A percentile compares a stretch with the other conserved stretches of the same genome.
Evolutionary conservation across 768 basidiomycete genomes (phyloP).

Genomic region (Mycena floridula): DNA sequence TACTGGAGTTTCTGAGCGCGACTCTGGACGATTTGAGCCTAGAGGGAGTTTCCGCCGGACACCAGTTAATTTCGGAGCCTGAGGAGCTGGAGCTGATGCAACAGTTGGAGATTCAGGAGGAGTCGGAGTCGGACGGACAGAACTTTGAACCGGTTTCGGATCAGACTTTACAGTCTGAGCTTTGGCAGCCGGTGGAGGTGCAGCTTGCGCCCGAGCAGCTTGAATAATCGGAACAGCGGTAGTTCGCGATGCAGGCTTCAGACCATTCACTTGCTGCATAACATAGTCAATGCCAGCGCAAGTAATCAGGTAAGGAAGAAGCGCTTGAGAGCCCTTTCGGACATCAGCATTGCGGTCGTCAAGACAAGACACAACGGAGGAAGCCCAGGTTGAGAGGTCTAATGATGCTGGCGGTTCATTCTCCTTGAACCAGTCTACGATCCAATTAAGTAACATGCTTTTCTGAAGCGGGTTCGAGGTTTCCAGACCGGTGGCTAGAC

Average conservation of each 20-base stretch:
- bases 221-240: constrained; percentile 87
- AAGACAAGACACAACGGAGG: constrained; percentile 64
- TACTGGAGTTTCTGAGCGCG: constrained; percentile 35
- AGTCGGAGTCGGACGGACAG: constrained; percentile 28
- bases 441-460: constrained; percentile 72
- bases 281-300: constrained; percentile 80
- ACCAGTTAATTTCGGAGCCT: constrained; percentile 47
- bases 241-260: constrained; percentile 88
- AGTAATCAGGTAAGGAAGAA: constrained; percentile 71
- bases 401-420: constrained; percentile 45
- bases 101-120: constrained; percentile 40
- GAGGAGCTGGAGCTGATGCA: constrained; percentile 24
- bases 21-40: constrained; percentile 48
- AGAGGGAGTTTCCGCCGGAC: constrained; percentile 70
- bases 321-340: constrained; percentile 80
- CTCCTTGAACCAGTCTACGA: constrained; percentile 72
- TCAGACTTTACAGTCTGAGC: constrained; percentile 11
- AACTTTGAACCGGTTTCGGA: constrained; percentile 21
- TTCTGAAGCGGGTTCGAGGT: constrained; percentile 84
- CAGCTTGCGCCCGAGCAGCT: constrained; percentile 56
- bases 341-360: constrained; percentile 92
- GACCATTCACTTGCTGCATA: constrained; percentile 74
- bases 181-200: constrained; percentile 20
- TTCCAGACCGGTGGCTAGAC: constrained; percentile 78
- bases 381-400: constrained; percentile 68